Conservation (phyloP, 2,329 filamentous ascomycete genomes). For the Leptographium wingfieldii region DNA sequence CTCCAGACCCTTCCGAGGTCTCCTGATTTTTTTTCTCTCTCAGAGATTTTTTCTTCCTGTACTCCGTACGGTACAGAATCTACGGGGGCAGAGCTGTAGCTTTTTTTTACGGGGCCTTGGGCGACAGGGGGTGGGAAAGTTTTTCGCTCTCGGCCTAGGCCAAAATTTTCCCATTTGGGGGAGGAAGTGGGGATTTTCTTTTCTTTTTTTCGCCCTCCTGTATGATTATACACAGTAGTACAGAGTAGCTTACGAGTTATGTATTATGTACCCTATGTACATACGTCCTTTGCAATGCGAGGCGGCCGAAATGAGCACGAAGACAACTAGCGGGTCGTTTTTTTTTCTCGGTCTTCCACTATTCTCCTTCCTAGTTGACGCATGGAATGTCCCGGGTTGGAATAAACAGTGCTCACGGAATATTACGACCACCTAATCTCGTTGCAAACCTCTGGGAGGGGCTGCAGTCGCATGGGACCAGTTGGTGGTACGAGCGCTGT, state of each 20-base stretch:
- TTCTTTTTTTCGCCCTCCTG: neutral
- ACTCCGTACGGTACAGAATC: neutral
- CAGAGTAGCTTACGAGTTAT: neutral
- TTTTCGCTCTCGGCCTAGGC: conserved; percentile 3
- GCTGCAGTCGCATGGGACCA: neutral
- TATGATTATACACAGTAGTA: neutral
- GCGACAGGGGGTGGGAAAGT: conserved; percentile 8
- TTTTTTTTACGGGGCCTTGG: conserved; percentile 3
- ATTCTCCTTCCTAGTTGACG: neutral
- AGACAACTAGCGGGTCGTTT: neutral
- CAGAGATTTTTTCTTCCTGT: neutral
- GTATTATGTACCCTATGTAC: neutral
- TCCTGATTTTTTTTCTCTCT: conserved; percentile 1
- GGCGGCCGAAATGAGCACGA: conserved; percentile 4
- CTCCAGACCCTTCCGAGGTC: neutral
- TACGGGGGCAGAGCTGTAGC: neutral
- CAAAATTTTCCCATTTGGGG: neutral
- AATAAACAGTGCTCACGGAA: neutral
- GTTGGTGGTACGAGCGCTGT: neutral
- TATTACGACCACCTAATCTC: neutral
- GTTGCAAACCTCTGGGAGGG: neutral
- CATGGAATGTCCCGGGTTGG: neutral
- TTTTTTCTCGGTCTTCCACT: neutral
- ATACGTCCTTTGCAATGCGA: neutral
- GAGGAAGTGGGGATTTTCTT: conserved; percentile 3